Evolutionary conservation across 2,329 filamentous ascomycete genomes (phyloP), one percentile per base, ranked within the genome.

Genomic region (Apiospora saccharicola): DNA sequence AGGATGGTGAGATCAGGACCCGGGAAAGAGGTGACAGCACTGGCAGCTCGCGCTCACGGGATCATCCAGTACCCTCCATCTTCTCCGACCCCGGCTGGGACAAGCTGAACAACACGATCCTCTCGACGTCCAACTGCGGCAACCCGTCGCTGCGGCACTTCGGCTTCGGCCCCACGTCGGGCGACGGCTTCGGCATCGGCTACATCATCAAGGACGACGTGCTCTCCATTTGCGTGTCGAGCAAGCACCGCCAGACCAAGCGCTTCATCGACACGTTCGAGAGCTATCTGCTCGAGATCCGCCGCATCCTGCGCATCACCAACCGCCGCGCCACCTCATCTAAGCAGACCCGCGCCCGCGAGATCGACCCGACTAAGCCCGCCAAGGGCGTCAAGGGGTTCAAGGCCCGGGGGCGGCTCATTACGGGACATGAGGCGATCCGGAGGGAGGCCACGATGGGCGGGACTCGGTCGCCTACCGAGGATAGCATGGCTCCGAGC

Each of bases 191-290:
- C 79, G 96, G 96, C 43, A 98, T 99, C 71, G 96, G 96, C 2
- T 99, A 99, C 85, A 98, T 99, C 79, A 98, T 99, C 88, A 99
- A 99, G 83, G 94, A 97, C 76, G 94, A 96, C 70, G 89, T 90
- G 68, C 93, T 98, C 73, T 94, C 92, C 67, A 96, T 99, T 74
- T 98, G 96, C 82, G 95, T 95, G 0, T 93, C 92, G 19, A 96
- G 93, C 79, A 98, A 98, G 83, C 96, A 99, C 81, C 87, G 96
- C 53, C 96, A 99, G 84, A 99, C 96, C 0, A 91, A 91, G 76
- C 92, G 96, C 7, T 97, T 96, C 79, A 91, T 98, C 73, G 94
- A 97, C 78, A 94, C 94, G 0, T 85, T 98, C 2, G 96, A 98
- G 82, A 92, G 90, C 74, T 99, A 98, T 81, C 89, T 98, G 69